A percentile compares a stretch with the other conserved stretches of the same genome.
Conservation (phyloP, 495 filamentous ascomycete genomes). For the Neurospora tetrasperma region DNA sequence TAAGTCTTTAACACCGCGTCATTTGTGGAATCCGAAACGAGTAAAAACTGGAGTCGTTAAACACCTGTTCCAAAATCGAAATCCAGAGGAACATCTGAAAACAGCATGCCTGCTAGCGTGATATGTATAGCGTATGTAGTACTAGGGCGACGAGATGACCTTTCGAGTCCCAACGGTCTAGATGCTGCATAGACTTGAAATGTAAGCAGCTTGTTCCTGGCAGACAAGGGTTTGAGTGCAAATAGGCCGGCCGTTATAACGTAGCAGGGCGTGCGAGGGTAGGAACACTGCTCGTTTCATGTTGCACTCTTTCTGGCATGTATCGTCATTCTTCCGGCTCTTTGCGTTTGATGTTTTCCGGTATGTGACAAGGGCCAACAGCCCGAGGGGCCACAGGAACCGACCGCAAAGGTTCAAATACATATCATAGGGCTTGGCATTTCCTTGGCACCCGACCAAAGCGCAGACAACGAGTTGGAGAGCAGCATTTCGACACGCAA, state of each 20-base stretch:
- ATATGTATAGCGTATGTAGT: background rate
- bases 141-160: background rate
- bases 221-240: background rate
- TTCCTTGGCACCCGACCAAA: background rate
- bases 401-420: background rate
- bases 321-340: constrained; percentile 1
- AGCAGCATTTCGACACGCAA: background rate
- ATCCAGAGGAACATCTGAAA: background rate
- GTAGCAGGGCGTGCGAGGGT: background rate
- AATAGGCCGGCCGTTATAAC: background rate
- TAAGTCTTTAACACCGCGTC: background rate
- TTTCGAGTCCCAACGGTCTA: background rate
- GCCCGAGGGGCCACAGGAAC: too few species aligned
- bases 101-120: background rate
- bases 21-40: background rate
- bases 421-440: background rate
- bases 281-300: background rate
- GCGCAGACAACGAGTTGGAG: background rate
- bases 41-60: background rate
- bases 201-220: background rate
- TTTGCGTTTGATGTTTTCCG: background rate
- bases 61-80: background rate
- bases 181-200: background rate
- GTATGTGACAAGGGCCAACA: background rate
- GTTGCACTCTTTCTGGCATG: background rate